Evolutionary conservation across 2,329 filamentous ascomycete species (phyloP).

Genomic region (Venturia oleaginea): DNA sequence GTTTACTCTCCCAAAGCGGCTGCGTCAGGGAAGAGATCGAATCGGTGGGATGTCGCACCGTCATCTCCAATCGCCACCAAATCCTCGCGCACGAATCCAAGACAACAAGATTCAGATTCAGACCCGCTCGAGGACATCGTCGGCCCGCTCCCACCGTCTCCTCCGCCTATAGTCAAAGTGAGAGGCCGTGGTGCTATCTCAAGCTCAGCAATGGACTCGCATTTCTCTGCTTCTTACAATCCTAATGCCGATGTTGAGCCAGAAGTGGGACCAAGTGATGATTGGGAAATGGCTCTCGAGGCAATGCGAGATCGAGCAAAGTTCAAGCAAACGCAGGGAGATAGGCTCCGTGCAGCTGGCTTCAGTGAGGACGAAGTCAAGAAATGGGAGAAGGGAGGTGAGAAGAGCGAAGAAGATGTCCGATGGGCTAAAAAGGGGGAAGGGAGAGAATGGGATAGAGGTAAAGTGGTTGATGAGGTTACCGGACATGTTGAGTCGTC

Average conservation of each 20-base stretch:
- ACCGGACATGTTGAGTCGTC: slow-evolving; percentile 45
- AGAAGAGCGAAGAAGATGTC: slow-evolving; percentile 57
- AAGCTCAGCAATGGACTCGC: slow-evolving; percentile 63
- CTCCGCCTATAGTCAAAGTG: slow-evolving; percentile 35
- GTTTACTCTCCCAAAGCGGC: not conserved
- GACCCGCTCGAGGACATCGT: slow-evolving; percentile 70
- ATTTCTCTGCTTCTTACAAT: slow-evolving; percentile 62
- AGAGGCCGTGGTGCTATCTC: slow-evolving; percentile 62
- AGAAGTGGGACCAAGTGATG: slow-evolving; percentile 43
- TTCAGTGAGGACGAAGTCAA: slow-evolving; percentile 68
- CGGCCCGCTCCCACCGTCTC: slow-evolving; percentile 57
- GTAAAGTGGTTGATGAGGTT: slow-evolving; percentile 47
- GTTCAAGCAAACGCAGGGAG: slow-evolving; percentile 66
- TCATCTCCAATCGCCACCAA: not conserved
- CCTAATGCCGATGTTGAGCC: slow-evolving; percentile 48
- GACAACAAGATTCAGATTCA: slow-evolving; percentile 34
- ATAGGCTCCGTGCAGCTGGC: slow-evolving; percentile 65
- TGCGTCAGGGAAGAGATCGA: not conserved
- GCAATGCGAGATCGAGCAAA: slow-evolving; percentile 69
- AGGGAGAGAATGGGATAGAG: slow-evolving; percentile 56
- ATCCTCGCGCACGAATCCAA: not conserved
- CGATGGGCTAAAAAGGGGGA: slow-evolving; percentile 65
- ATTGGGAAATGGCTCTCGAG: slow-evolving; percentile 76
- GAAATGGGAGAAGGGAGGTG: slow-evolving; percentile 57
- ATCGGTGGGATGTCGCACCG: slow-evolving; percentile 3